Conservation (phyloP, 805 yeast species). For the Candida morakotiae region DNA sequence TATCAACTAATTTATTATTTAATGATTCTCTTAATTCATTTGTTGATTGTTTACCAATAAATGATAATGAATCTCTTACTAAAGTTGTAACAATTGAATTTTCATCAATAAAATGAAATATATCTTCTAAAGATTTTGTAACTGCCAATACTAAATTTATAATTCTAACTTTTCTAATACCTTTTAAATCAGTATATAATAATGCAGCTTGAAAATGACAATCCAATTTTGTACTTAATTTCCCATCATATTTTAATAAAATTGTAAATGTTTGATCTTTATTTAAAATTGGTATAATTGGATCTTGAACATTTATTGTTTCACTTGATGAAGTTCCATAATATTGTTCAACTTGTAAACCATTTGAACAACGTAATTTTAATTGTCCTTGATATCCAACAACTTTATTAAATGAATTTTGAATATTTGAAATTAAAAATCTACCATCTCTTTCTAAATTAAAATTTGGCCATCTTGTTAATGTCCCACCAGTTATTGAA, state of each 20-base stretch:
- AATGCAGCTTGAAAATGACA: conserved; percentile 90
- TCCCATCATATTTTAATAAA: conserved; percentile 73
- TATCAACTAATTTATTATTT: conserved; percentile 37
- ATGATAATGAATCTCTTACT: conserved; percentile 37
- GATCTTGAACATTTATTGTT: conserved; percentile 46
- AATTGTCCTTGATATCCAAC: conserved; percentile 77
- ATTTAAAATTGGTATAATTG: conserved; percentile 62
- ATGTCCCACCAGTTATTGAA: conserved; percentile 68
- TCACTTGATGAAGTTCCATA: conserved; percentile 48
- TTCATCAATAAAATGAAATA: conserved; percentile 77
- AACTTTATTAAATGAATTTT: conserved; percentile 45
- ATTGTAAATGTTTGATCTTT: conserved; percentile 66
- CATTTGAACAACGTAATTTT: conserved; percentile 83
- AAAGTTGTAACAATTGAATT: conserved; percentile 37
- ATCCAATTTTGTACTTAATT: conserved; percentile 63
- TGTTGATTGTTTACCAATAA: conserved; percentile 36
- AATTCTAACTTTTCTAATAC: conserved; percentile 81
- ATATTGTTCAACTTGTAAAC: conserved; percentile 74
- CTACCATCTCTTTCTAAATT: conserved; percentile 66
- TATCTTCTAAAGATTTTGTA: conserved; percentile 65
- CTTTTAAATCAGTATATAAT: conserved; percentile 73
- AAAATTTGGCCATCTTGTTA: conserved; percentile 65
- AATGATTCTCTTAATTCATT: conserved; percentile 36
- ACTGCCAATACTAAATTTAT: conserved; percentile 80
- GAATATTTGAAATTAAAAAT: conserved; percentile 56